A percentile compares a stretch with the other conserved stretches of the same genome.
phyloP scores from a whole-genome alignment of 768 basidiomycete genomes.

The Serendipita vermifera region DNA sequence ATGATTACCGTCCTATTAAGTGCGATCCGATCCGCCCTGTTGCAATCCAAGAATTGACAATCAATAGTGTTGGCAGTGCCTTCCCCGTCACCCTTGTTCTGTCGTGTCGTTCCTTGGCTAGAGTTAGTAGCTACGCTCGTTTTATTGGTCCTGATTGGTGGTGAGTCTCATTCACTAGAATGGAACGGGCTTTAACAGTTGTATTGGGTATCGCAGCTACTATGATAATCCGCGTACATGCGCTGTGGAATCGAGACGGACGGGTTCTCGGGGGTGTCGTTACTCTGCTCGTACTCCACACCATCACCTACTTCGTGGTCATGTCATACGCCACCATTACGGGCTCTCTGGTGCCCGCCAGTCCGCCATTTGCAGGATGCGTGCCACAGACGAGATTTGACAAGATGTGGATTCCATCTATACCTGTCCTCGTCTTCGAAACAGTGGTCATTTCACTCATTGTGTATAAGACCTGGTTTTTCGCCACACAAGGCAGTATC shows the following conservation, averaged over 20 bases:
- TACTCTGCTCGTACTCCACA: neutral
- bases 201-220: too few species aligned
- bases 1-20: too few species aligned
- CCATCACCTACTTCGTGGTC: neutral
- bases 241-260: neutral
- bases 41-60: too few species aligned
- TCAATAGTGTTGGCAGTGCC: too few species aligned
- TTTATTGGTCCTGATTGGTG: too few species aligned
- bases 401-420: neutral
- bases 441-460: neutral
- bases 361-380: neutral
- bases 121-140: too few species aligned
- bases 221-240: slow-evolving; percentile 4
- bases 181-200: too few species aligned
- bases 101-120: too few species aligned
- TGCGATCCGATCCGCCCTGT: too few species aligned
- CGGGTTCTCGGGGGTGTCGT: neutral
- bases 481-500: neutral
- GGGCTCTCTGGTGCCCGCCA: too few species aligned
- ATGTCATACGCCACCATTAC: neutral
- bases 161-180: too few species aligned
- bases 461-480: neutral
- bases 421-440: neutral
- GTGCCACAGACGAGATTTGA: neutral
- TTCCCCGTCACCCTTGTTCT: too few species aligned